A percentile compares a stretch with the other conserved stretches of the same genome.
These are phyloP conservation scores for Pythium monospermum DNA, from an alignment of 352 stramenopile species.

Conservation along the genomic window DNA sequence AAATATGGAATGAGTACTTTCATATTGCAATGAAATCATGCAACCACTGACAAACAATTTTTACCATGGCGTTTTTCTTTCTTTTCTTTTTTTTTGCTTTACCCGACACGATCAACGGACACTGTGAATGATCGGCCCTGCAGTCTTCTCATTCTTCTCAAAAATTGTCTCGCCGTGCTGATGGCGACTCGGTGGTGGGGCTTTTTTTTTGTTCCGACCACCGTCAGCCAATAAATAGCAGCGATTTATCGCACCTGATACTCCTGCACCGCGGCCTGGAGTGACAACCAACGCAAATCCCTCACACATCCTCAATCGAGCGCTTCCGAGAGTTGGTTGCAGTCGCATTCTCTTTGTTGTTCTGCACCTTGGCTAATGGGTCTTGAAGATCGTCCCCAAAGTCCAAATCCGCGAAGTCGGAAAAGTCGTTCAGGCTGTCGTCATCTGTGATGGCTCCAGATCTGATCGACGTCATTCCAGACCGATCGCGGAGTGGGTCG, in stretches of 20 bases:
- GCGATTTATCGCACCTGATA: conserved; percentile 22
- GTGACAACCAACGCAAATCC: not conserved
- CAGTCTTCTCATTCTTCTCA: too few relatives aligned
- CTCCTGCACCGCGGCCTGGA: conserved; percentile 13
- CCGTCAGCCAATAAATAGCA: conserved; percentile 28
- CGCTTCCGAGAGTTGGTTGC: conserved; percentile 52
- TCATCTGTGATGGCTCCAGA: conserved; percentile 29
- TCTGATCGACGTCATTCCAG: conserved; percentile 1
- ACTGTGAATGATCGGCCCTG: too few relatives aligned
- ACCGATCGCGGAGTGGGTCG: conserved; percentile 2
- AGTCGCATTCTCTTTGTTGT: conserved; percentile 64
- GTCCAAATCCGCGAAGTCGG: conserved; percentile 68
- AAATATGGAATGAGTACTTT: too few relatives aligned
- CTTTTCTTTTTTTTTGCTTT: too few relatives aligned
- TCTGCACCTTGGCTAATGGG: conserved; percentile 30
- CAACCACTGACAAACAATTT: too few relatives aligned
- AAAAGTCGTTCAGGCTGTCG: conserved; percentile 68
- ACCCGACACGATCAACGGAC: too few relatives aligned
- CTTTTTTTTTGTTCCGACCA: too few relatives aligned
- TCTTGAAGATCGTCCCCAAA: conserved; percentile 66
- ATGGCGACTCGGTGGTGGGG: not conserved
- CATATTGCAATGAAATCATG: too few relatives aligned
- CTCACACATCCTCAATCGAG: conserved; percentile 59
- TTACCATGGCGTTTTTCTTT: too few relatives aligned
- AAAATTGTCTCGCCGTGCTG: conserved; percentile 9